Percentiles rank a stretch among this genome's conserved stretches.
Evolutionary conservation across 495 filamentous ascomycete genomes (phyloP).

Genomic region (Aspergillus avenaceus): DNA sequence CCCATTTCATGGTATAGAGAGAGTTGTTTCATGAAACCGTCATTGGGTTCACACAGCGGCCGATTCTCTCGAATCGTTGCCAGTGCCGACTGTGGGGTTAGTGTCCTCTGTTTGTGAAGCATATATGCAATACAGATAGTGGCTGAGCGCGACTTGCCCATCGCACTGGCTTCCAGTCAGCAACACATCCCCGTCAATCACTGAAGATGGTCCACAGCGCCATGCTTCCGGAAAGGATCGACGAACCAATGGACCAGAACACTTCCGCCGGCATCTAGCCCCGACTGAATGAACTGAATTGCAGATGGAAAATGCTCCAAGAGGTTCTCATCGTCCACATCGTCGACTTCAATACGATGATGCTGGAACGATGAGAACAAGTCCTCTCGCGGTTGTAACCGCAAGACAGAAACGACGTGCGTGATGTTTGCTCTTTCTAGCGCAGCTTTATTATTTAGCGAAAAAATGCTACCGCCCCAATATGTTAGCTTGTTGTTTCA

Average conservation of each 20-base stretch:
- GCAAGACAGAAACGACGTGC: conserved; percentile 82
- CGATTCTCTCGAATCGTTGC: conserved; percentile 59
- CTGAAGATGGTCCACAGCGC: too few relatives aligned
- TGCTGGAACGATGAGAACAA: conserved; percentile 55
- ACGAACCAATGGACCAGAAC: conserved; percentile 75
- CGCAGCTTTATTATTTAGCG: conserved; percentile 64
- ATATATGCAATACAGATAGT: conserved; percentile 82
- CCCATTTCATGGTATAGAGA: conserved; percentile 82
- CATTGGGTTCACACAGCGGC: conserved; percentile 76
- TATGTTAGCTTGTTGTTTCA: too few relatives aligned
- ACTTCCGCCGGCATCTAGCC: conserved; percentile 59
- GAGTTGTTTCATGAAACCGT: conserved; percentile 84
- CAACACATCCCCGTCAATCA: too few relatives aligned
- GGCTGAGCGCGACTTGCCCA: conserved; percentile 92
- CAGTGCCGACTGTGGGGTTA: conserved; percentile 58
- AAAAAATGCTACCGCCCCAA: conserved; percentile 59
- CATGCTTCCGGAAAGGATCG: too few relatives aligned
- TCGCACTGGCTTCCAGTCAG: too few relatives aligned
- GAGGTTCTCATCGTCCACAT: conserved; percentile 84
- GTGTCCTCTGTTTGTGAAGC: conserved; percentile 55
- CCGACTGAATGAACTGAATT: conserved; percentile 78
- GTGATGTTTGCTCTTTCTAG: conserved; percentile 80
- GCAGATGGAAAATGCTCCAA: conserved; percentile 72
- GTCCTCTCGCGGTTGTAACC: conserved; percentile 50
- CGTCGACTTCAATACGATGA: conserved; percentile 77